Conservation (phyloP, 345 rosid genomes). For the Syzygium grande region DNA sequence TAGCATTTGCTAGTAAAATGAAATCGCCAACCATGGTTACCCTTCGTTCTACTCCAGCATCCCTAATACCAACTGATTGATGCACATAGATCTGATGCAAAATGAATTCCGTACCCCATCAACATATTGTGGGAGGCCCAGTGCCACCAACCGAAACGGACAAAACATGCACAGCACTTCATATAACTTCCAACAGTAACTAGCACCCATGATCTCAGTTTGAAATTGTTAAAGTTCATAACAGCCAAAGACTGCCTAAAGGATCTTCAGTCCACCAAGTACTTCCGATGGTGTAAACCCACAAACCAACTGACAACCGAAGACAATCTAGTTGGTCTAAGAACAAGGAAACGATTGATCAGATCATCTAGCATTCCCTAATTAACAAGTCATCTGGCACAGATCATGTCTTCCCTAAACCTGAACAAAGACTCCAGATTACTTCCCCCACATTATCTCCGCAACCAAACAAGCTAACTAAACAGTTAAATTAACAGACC, state of each 20-base stretch:
- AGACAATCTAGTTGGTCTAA: background rate
- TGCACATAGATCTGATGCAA: background rate
- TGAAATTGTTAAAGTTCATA: background rate
- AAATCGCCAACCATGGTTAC: background rate
- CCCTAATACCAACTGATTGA: background rate
- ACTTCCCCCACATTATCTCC: background rate
- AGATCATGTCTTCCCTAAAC: background rate
- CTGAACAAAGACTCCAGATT: background rate
- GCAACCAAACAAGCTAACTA: constrained; percentile 5
- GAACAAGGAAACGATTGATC: background rate
- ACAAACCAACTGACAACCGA: background rate
- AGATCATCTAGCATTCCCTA: background rate
- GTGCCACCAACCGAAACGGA: background rate
- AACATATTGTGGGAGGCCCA: background rate
- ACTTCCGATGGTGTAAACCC: background rate
- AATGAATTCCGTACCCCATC: background rate
- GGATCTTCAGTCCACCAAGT: background rate
- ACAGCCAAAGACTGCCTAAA: background rate
- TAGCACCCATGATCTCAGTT: background rate
- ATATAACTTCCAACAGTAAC: background rate
- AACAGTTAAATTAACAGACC: constrained; percentile 24
- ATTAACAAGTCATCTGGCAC: background rate
- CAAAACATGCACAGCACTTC: background rate
- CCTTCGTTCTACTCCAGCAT: background rate
- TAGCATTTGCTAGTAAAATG: background rate